Conservation (phyloP, 306 rosid genomes). For the Vachellia collinsii region DNA sequence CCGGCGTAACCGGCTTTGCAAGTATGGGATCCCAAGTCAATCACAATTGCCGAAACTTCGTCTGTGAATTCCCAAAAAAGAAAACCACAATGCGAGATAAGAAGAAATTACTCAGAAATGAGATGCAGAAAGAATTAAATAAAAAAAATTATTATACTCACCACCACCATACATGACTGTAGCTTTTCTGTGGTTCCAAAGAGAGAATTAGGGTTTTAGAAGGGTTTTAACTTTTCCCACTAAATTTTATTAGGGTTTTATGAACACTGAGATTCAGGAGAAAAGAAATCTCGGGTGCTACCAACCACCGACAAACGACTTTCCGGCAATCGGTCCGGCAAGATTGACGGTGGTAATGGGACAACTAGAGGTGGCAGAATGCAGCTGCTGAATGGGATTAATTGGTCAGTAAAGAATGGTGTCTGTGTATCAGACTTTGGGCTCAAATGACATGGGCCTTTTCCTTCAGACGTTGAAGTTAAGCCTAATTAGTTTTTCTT, state of each 20-base stretch:
- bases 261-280: not conserved
- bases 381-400: not conserved
- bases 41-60: slow-evolving; percentile 90
- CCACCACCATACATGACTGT: slow-evolving; percentile 93
- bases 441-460: not conserved
- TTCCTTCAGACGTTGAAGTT: too few species aligned
- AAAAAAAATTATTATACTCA: slow-evolving; percentile 46
- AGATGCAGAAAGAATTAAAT: not conserved
- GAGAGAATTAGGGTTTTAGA: slow-evolving; percentile 41
- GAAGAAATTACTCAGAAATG: not conserved
- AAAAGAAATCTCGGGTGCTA: not conserved
- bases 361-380: not conserved
- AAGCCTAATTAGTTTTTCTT: too few species aligned
- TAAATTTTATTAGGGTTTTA: slow-evolving; percentile 14
- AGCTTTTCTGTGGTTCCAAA: not conserved
- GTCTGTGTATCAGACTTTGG: not conserved
- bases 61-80: slow-evolving; percentile 47
- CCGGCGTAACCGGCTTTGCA: slow-evolving; percentile 99
- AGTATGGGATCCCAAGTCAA: slow-evolving; percentile 95
- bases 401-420: not conserved
- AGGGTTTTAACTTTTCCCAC: slow-evolving; percentile 14
- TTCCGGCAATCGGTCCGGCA: slow-evolving; percentile 19
- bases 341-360: not conserved
- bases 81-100: not conserved
- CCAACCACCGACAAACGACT: slow-evolving; percentile 4